These are phyloP conservation scores for grape (Vitis vinifera) DNA, from an alignment of 164 flowering plant species.

Conservation along the genomic window DNA sequence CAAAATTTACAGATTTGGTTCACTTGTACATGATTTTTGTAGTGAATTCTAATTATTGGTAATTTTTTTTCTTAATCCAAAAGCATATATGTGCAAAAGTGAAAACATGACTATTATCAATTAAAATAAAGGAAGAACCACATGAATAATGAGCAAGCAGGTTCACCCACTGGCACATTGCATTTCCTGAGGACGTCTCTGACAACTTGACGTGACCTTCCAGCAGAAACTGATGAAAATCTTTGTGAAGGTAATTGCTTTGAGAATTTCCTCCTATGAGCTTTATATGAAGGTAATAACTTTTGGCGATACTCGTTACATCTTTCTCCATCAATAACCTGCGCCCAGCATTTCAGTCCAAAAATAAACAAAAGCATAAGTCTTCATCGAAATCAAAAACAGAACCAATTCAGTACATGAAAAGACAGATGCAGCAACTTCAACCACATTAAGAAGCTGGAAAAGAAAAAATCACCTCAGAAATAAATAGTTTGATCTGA, in stretches of 20 bases:
- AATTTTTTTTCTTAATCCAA: no score
- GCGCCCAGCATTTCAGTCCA: conserved; percentile 4
- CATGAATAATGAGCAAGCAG: conserved; percentile 2
- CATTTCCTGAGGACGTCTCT: conserved; percentile 60
- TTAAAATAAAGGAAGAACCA: background rate
- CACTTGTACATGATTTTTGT: no score
- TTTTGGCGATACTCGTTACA: conserved; percentile 74
- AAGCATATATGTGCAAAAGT: no score
- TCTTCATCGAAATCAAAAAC: background rate
- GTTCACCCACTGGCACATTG: conserved; percentile 77
- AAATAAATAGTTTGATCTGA: no score
- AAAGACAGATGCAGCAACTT: background rate
- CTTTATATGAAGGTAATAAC: conserved; percentile 87
- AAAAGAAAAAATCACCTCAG: no score
- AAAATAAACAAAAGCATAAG: background rate
- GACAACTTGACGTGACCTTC: conserved; percentile 41
- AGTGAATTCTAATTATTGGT: no score
- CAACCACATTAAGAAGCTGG: no score
- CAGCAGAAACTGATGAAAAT: conserved; percentile 22
- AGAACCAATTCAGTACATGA: background rate
- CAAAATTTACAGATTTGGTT: no score
- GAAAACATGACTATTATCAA: background rate
- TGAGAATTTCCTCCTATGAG: conserved; percentile 58
- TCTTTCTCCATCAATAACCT: conserved; percentile 90
- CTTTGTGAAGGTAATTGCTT: conserved; percentile 21